Evolutionary conservation across 2,329 filamentous ascomycete species (phyloP).

Genomic region (Penicillium concentricum): DNA sequence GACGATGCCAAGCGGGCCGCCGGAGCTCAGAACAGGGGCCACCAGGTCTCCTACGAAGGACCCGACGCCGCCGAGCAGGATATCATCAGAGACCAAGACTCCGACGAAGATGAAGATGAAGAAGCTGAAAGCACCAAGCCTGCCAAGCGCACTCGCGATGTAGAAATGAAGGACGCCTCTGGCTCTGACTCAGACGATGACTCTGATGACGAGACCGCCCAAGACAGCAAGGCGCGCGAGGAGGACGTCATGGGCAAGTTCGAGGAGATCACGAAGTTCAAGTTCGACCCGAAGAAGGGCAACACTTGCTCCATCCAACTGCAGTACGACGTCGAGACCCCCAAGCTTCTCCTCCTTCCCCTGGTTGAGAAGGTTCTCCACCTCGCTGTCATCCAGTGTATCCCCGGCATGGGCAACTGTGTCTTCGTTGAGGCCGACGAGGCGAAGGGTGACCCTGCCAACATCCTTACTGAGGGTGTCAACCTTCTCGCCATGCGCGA

Average conservation of each 20-base stretch:
- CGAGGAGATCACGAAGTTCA: conserved; percentile 70
- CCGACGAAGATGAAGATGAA: conserved; percentile 48
- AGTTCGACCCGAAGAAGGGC: conserved; percentile 72
- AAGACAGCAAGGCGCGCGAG: conserved; percentile 54
- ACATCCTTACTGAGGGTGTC: conserved; percentile 76
- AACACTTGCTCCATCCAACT: conserved; percentile 78
- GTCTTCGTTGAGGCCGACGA: conserved; percentile 63
- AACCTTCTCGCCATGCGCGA: conserved; percentile 90
- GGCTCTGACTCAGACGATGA: conserved; percentile 40
- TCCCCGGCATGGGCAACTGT: conserved; percentile 72
- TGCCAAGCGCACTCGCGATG: conserved; percentile 34
- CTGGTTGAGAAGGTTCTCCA: conserved; percentile 79
- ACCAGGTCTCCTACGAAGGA: conserved; percentile 84
- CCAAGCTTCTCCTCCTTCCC: conserved; percentile 91
- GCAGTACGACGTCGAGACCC: conserved; percentile 73
- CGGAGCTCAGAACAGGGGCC: conserved; percentile 66
- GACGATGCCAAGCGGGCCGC: conserved; percentile 67
- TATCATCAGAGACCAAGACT: conserved; percentile 64
- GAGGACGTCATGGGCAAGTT: conserved; percentile 64
- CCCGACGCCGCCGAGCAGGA: conserved; percentile 92
- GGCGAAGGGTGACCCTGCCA: conserved; percentile 49
- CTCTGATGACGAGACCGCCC: conserved; percentile 41
- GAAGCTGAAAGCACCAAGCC: conserved; percentile 49
- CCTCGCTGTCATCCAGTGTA: conserved; percentile 81
- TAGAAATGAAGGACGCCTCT: conserved; percentile 33